A percentile compares a stretch with the other conserved stretches of the same genome.
These are phyloP conservation scores for Actinomucor elegans DNA, from an alignment of 371 early-diverging fungal genomes.

Conservation along the genomic window DNA sequence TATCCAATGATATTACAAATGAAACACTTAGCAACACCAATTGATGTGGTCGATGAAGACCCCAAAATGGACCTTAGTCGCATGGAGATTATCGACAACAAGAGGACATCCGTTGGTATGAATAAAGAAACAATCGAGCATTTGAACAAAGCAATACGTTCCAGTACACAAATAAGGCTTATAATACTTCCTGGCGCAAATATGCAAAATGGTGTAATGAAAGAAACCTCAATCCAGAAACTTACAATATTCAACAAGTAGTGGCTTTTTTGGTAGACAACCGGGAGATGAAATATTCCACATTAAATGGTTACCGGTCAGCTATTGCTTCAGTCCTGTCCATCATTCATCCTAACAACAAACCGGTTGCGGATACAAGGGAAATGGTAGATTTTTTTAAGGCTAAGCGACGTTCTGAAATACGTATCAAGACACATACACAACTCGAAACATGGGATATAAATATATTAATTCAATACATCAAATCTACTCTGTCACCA, in stretches of 20 bases:
- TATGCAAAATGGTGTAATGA: slow-evolving; percentile 5
- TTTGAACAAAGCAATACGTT: neutral
- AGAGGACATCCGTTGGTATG: slow-evolving; percentile 2
- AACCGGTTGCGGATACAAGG: neutral
- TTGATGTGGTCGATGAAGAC: slow-evolving; percentile 1
- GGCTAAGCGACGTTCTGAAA: neutral
- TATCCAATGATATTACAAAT: slow-evolving; percentile 11
- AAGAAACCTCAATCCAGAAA: neutral
- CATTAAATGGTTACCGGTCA: slow-evolving; percentile 5
- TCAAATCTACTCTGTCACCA: neutral
- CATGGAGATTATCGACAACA: slow-evolving; percentile 19
- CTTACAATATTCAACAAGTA: neutral
- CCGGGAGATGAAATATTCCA: neutral
- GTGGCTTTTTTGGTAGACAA: neutral
- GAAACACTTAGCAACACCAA: neutral
- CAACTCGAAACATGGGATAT: neutral
- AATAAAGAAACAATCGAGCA: neutral
- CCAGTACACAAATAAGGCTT: slow-evolving; percentile 5
- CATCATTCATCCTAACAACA: neutral
- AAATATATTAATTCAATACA: neutral
- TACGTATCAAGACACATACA: neutral
- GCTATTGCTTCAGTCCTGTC: slow-evolving; percentile 5
- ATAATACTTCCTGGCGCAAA: slow-evolving; percentile 9
- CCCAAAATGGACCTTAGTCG: slow-evolving; percentile 10
- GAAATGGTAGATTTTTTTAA: slow-evolving; percentile 1